phyloP scores from a whole-genome alignment of 1,284 basidiomycete genomes.

The Gymnopus androsaceus region DNA sequence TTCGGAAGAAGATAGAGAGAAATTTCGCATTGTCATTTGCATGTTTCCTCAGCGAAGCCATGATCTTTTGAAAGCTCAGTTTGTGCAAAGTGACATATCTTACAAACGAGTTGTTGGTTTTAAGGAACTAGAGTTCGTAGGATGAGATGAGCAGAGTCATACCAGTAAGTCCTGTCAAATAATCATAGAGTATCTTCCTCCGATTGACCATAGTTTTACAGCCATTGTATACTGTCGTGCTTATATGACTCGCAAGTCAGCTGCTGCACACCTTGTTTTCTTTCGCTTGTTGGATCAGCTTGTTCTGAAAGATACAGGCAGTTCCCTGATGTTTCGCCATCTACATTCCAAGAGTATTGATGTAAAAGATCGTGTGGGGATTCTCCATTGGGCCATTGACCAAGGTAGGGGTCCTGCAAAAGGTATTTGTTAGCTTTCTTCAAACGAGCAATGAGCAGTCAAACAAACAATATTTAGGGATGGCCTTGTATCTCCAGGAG shows the following conservation, averaged over 20 bases:
- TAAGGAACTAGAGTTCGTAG: conserved; percentile 30
- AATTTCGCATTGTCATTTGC: conserved; percentile 28
- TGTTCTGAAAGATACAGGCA: conserved; percentile 9
- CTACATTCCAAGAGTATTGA: neutral
- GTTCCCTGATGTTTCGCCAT: neutral
- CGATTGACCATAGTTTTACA: neutral
- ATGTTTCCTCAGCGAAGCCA: conserved; percentile 26
- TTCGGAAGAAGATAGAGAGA: conserved; percentile 12
- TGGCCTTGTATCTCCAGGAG: neutral
- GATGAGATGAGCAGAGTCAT: conserved; percentile 13
- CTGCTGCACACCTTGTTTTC: conserved; percentile 9
- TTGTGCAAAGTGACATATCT: conserved; percentile 28
- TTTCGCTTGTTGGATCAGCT: neutral
- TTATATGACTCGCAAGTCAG: conserved; percentile 6
- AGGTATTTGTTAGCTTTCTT: neutral
- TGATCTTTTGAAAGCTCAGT: conserved; percentile 23
- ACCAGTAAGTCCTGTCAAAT: conserved; percentile 13
- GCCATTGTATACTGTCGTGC: neutral
- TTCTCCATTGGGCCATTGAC: neutral
- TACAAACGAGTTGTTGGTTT: conserved; percentile 30
- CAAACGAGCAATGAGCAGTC: neutral
- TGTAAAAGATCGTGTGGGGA: neutral
- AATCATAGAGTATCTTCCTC: neutral
- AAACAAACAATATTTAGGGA: neutral
- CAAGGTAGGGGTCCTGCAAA: neutral